A percentile compares a stretch with the other conserved stretches of the same genome.
These are phyloP conservation scores for Sporothrix variecibatus DNA, from an alignment of 2,329 filamentous ascomycete genomes.

Conservation along the genomic window DNA sequence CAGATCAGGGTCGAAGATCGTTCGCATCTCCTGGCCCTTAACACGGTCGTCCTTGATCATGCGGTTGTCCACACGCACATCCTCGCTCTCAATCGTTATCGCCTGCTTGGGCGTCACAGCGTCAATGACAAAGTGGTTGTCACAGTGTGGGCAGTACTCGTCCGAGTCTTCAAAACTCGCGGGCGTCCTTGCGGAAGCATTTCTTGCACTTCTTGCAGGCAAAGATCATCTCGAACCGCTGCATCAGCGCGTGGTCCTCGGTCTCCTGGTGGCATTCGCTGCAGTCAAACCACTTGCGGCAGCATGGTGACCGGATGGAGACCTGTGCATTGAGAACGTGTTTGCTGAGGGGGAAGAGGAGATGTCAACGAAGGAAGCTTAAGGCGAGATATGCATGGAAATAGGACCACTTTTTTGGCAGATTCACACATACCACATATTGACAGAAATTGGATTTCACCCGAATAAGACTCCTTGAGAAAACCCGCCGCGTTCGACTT, in stretches of 20 bases:
- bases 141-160: constrained; percentile 98
- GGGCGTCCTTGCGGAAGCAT: constrained; percentile 90
- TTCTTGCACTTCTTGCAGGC: constrained; percentile 99
- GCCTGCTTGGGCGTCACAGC: constrained; percentile 80
- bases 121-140: constrained; percentile 96
- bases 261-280: constrained; percentile 87
- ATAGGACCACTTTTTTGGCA: neutral
- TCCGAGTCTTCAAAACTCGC: constrained; percentile 92
- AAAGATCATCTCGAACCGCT: constrained; percentile 86
- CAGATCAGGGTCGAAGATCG: constrained; percentile 75
- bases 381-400: no score
- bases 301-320: constrained; percentile 91
- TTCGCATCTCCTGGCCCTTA: constrained; percentile 57
- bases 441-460: neutral
- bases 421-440: constrained; percentile 23
- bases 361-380: constrained; percentile 1
- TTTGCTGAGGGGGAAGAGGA: constrained; percentile 62
- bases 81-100: constrained; percentile 86
- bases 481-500: neutral
- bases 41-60: constrained; percentile 93
- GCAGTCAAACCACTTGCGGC: constrained; percentile 98
- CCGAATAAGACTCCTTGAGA: neutral
- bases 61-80: constrained; percentile 78
- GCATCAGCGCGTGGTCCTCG: constrained; percentile 73
- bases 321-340: constrained; percentile 98